Percentiles rank a stretch among this genome's conserved stretches.
phyloP scores from a whole-genome alignment of 495 filamentous ascomycete species.

The Penicillium cataractarum region DNA sequence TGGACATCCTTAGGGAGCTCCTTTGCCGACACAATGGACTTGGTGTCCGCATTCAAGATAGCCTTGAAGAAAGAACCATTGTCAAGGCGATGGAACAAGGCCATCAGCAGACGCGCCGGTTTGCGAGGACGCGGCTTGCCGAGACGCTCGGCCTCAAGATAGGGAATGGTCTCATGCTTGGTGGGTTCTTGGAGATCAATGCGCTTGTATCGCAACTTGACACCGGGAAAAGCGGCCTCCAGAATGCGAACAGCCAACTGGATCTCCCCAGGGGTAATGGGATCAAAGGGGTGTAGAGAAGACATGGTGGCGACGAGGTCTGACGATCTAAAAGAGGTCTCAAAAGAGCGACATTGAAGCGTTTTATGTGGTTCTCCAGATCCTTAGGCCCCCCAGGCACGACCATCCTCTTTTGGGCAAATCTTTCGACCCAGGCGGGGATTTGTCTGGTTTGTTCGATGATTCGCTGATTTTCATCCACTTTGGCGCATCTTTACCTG shows the following conservation, averaged over 20 bases:
- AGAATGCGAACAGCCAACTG: slow-evolving; percentile 43
- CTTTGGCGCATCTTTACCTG: slow-evolving; percentile 26
- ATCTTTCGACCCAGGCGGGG: slow-evolving; percentile 23
- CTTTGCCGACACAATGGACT: slow-evolving; percentile 42
- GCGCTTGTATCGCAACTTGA: slow-evolving; percentile 47
- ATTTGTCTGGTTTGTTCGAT: slow-evolving; percentile 6
- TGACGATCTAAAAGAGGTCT: background rate
- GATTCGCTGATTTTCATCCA: slow-evolving; percentile 18
- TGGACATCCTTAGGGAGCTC: slow-evolving; percentile 47
- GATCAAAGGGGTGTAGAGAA: slow-evolving; percentile 47
- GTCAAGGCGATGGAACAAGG: slow-evolving; percentile 46
- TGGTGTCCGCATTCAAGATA: slow-evolving; percentile 46
- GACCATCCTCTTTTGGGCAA: slow-evolving; percentile 20
- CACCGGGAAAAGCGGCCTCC: slow-evolving; percentile 43
- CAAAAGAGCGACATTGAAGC: background rate
- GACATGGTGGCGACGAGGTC: slow-evolving; percentile 23
- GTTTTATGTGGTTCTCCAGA: slow-evolving; percentile 6
- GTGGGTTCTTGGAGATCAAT: slow-evolving; percentile 50
- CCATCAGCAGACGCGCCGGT: slow-evolving; percentile 44
- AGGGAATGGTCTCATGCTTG: slow-evolving; percentile 47
- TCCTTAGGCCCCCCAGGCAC: background rate
- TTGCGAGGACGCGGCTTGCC: slow-evolving; percentile 37
- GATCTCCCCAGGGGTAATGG: slow-evolving; percentile 48
- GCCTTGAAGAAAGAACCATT: slow-evolving; percentile 48
- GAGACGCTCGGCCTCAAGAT: slow-evolving; percentile 45